These are phyloP conservation scores for Candida insectalens DNA, from an alignment of 805 yeast species.

Conservation along the genomic window DNA sequence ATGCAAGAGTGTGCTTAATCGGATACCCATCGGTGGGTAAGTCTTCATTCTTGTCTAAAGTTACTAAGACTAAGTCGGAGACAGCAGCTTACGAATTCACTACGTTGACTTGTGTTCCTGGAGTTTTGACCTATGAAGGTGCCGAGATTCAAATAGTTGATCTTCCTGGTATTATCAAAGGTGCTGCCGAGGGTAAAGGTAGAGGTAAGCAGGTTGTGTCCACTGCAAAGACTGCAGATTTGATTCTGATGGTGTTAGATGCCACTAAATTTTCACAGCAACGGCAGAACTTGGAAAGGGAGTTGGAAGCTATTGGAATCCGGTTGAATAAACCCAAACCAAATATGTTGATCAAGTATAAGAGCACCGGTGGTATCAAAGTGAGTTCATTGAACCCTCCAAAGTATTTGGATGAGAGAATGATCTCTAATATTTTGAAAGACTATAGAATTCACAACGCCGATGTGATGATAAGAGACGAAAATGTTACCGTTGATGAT, in stretches of 20 bases:
- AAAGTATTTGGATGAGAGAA: conserved; percentile 68
- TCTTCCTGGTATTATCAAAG: conserved; percentile 93
- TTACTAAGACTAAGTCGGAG: conserved; percentile 89
- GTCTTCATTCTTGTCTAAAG: conserved; percentile 78
- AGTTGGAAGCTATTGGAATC: conserved; percentile 89
- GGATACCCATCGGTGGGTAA: conserved; percentile 99
- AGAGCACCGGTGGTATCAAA: conserved; percentile 88
- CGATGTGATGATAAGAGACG: conserved; percentile 85
- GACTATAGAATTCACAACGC: conserved; percentile 91
- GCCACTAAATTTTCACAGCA: conserved; percentile 93
- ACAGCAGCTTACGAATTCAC: conserved; percentile 95
- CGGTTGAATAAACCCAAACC: conserved; percentile 78
- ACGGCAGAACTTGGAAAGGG: conserved; percentile 75
- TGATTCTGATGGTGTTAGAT: conserved; percentile 87
- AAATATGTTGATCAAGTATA: conserved; percentile 64
- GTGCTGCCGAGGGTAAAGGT: conserved; percentile 96
- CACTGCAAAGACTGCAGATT: conserved; percentile 90
- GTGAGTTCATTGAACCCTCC: conserved; percentile 77
- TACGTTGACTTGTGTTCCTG: conserved; percentile 93
- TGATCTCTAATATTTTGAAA: conserved; percentile 65
- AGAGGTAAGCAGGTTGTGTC: conserved; percentile 96
- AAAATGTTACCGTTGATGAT: conserved; percentile 83
- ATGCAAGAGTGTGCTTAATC: conserved; percentile 89
- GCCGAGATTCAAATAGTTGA: conserved; percentile 97
- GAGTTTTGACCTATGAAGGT: conserved; percentile 89